Conservation (phyloP, 805 yeast species). For the Candida easanensis region DNA sequence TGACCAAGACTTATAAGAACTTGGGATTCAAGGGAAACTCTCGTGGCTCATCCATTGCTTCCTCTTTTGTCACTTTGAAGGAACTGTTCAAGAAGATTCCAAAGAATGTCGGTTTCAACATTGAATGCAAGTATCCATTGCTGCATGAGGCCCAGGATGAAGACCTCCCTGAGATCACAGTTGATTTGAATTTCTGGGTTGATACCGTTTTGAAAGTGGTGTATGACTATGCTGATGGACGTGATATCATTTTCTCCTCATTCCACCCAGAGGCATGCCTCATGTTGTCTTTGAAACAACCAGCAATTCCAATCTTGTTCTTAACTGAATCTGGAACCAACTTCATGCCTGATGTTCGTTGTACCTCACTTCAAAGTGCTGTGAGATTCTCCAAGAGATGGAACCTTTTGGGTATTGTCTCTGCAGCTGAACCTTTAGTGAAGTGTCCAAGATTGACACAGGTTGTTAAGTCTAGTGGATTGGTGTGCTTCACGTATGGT, state of each 20-base stretch:
- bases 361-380: constrained; percentile 85
- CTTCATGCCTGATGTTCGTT: constrained; percentile 86
- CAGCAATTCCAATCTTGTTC: constrained; percentile 86
- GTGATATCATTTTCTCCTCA: constrained; percentile 88
- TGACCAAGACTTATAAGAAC: constrained; percentile 84
- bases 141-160: constrained; percentile 87
- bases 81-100: constrained; percentile 85
- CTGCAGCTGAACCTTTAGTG: constrained; percentile 84
- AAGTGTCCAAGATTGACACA: constrained; percentile 85
- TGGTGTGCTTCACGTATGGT: constrained; percentile 94
- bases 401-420: constrained; percentile 88
- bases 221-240: constrained; percentile 70
- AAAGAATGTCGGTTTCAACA: constrained; percentile 82
- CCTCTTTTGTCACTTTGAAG: constrained; percentile 84
- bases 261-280: constrained; percentile 94
- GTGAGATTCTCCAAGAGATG: constrained; percentile 86
- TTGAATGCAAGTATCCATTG: constrained; percentile 95
- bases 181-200: constrained; percentile 83
- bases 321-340: constrained; percentile 86
- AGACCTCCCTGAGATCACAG: constrained; percentile 79
- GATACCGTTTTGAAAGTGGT: constrained; percentile 81
- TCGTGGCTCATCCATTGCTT: constrained; percentile 85
- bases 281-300: constrained; percentile 84
- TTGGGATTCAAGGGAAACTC: constrained; percentile 91
- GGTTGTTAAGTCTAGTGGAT: constrained; percentile 87